phyloP scores from a whole-genome alignment of 2,329 filamentous ascomycete genomes.

The Ophiostoma angusticollis region DNA sequence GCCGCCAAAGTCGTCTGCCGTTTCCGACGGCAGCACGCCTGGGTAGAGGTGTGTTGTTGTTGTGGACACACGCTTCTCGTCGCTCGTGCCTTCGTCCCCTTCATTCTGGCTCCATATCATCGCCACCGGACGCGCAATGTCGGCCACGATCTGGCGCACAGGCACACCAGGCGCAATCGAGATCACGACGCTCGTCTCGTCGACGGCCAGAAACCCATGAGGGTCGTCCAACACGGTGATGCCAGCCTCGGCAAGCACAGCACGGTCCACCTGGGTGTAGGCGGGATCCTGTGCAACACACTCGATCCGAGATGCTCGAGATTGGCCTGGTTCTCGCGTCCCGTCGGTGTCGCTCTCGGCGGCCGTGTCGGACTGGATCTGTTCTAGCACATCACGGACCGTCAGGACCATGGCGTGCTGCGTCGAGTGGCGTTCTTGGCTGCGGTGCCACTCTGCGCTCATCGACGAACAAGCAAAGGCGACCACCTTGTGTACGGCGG shows the following conservation, averaged over 20 bases:
- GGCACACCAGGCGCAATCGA: constrained; percentile 18
- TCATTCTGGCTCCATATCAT: constrained; percentile 18
- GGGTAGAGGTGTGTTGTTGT: no score
- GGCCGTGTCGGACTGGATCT: constrained; percentile 2
- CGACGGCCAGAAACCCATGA: constrained; percentile 20
- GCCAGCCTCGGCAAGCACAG: constrained; percentile 15
- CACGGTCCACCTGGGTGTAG: constrained; percentile 15
- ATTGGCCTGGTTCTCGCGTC: not conserved
- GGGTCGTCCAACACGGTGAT: constrained; percentile 21
- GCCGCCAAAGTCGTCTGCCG: constrained; percentile 10
- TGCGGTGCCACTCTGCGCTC: constrained; percentile 3
- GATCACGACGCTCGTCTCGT: constrained; percentile 19
- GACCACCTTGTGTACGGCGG: constrained; percentile 10
- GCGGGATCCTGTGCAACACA: constrained; percentile 19
- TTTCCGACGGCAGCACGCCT: no score
- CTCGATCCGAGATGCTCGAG: not conserved
- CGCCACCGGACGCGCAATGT: constrained; percentile 21
- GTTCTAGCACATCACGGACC: constrained; percentile 11
- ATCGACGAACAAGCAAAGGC: constrained; percentile 13
- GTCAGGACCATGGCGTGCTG: constrained; percentile 15
- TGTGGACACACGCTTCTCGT: no score
- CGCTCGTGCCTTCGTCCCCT: not conserved
- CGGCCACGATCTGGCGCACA: constrained; percentile 21
- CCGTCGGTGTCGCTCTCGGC: not conserved
- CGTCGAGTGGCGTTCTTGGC: constrained; percentile 3